Evolutionary conservation across 306 rosid species (phyloP).

Genomic region (Fagus crenata): DNA sequence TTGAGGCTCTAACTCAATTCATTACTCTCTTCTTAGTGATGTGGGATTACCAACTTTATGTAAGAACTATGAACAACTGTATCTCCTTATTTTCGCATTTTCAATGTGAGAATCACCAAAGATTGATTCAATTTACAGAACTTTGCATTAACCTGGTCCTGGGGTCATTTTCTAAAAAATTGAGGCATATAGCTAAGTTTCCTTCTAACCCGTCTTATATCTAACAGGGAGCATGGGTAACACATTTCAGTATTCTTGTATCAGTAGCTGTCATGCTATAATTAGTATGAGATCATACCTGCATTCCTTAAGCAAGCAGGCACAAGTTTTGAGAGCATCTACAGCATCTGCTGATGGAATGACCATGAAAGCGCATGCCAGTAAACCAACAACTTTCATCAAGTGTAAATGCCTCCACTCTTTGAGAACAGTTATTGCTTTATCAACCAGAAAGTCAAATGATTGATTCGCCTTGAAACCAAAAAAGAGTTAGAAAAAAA

Average conservation of each 20-base stretch:
- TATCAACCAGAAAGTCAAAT: constrained; percentile 27
- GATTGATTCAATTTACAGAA: background rate
- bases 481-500: constrained; percentile 4
- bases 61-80: too few species aligned
- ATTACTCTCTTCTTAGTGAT: too few species aligned
- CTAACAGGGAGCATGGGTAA: background rate
- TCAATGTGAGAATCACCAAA: background rate
- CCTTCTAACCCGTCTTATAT: background rate
- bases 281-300: constrained; percentile 41
- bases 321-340: constrained; percentile 91
- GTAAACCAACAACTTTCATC: constrained; percentile 46
- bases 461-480: constrained; percentile 31
- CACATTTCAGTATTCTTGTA: background rate
- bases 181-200: background rate
- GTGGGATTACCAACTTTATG: too few species aligned
- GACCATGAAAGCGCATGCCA: constrained; percentile 57
- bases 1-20: background rate
- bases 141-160: background rate
- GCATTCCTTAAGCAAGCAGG: constrained; percentile 95
- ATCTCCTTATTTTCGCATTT: too few species aligned
- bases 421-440: constrained; percentile 31
- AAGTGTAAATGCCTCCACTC: constrained; percentile 54
- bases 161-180: background rate
- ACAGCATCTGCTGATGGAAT: constrained; percentile 79
- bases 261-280: background rate